Evolutionary conservation across 495 filamentous ascomycete species (phyloP), one percentile per base, ranked within the genome.

Genomic region (Tuber microsphaerosporum): DNA sequence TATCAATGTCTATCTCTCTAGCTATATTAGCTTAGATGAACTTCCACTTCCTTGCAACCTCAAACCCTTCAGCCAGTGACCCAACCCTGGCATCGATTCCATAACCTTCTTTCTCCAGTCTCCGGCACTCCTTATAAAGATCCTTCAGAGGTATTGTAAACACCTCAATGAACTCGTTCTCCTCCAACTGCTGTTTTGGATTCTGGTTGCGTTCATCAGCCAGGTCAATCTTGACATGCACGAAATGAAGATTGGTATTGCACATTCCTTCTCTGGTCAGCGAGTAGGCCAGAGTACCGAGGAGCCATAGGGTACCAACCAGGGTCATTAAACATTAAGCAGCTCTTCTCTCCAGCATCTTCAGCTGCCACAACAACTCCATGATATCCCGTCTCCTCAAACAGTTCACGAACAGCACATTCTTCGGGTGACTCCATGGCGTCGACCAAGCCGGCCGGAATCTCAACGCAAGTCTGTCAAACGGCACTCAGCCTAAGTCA

Each of bases 381-480:
- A 44, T 93, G 88, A 83, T 95, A 97, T 8, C 95, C 95, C 0
- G 95, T 97, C 84, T 99, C 95, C 84, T 99, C 95, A 78, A 89
- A 93, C 75, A 99, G 86, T 82, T 97, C 94, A n/a, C 94, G 86
- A 20, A 97, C 87, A 12, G 94, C 94, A 73, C 91, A 91, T 75
- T 92, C 84, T 80, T 94, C 91, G 1, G 91, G 88, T 0, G 89
- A 92, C 83, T 97, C 94, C 43, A 88, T 89, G 12, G 89, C 90
- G 84, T 97, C 94, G 20, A 97, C 89, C 14, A 97, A 84, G 0
- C 94, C 94, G 5, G 94, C 94, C 0, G 94, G 94, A 2, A 96
- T 87, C 82, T 97, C 94, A 75, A 97, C 91, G 46, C 89, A 88
- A 26, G 70, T 61, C 77, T 79, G 26, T 10, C 22, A 31, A 65